Base-by-base conservation (phyloP, 1,284 basidiomycete genomes). In the Leccinum griseonigrum region DNA sequence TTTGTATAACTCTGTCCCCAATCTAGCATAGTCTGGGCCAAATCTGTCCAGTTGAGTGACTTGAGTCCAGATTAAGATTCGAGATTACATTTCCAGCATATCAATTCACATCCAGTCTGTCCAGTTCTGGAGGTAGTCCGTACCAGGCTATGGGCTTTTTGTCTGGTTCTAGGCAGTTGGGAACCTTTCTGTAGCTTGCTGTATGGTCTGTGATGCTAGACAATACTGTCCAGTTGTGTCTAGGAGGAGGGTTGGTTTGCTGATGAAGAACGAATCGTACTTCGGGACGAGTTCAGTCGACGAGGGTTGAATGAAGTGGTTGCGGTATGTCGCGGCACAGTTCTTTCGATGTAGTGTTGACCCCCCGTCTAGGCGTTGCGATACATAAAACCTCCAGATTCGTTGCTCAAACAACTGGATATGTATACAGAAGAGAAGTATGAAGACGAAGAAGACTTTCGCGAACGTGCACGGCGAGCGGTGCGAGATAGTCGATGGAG, bases 391-490 rank as follows among this genome's bases (percentile, higher is more conserved):
- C 91, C 92, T 1, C 91, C 93, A 11, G 92, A 94, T 52, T 75
- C 76, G 1, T 77, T 95, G 32, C 71, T 88, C 53, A 84, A 85
- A 66, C 91, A 92, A 1, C 91, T 93, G 11, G 92, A 94, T 52
- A 74, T 76, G 1, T 96, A 94, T 68, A 83, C 85, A 0, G 93
- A 97, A 66, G 94, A 95, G 73, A 92, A 93, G 68, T 91, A 90
- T 56, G 93, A 95, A 66, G 94, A 97, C 73, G 89, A 93, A 72
- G 88, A 91, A 70, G 91, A 95, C 59, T 81, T 94, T 74, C 84
- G 87, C 18, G 87, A 92, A 61, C 83, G 83, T 36, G 78, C 83
- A 16, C 78, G 79, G 13, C 76, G 72, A 64, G 68, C 84, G n/a
- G 76, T 86, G 60, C 70, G 70, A 46, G 67, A 72, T 58, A 72